Base-by-base conservation (phyloP, 495 filamentous ascomycete species). In the Cetradonia linearis region DNA sequence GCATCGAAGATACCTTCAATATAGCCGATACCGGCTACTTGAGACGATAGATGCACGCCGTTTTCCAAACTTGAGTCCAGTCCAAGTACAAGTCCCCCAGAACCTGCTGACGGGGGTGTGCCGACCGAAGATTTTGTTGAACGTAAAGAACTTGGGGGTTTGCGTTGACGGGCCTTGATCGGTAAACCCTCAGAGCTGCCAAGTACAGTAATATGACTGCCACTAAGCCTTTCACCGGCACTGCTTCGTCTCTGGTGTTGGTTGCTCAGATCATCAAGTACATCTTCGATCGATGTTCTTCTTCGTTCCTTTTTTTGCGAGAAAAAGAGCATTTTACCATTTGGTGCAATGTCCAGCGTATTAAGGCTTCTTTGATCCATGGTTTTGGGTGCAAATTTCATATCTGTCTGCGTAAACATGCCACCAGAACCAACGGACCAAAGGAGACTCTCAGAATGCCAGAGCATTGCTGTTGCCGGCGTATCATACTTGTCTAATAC, bases 381-480 rank as follows among this genome's bases (percentile, higher is more conserved):
- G n/a, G 88, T 81, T 67, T 89, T 85, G 23, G 86, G 81, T 9
- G 87, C 82, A 74, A 86, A 93, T 27, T 87, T 82, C 38, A 96
- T 77, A 70, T 98, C 92, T 52, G 87, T 89, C 70, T 98, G 93
- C 23, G 84, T 83, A 66, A 98, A 95, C 6, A 81, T 76, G 25
- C 89, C 88, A 42, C 89, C 86, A 38, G 84, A 84, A 7, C 90
- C 90, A 44, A 88, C 91, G 20, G 88, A 91, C 92, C 93, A 98
- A 31, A 98, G 73, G 4, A 95, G 76, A 66, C 96, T 88, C 67
- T 91, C 85, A 46, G 89, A 87, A 68, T 86, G 89, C 94, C 94
- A 98, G 31, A 95, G 79, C 55, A 97, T 72, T 58, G 90, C 87
- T 44, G 82, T 83, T 11, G 90, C 85, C 25, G 85, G 77, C 34